Conservation (phyloP, 306 rosid species). For the Hippophae gyantsensis region DNA sequence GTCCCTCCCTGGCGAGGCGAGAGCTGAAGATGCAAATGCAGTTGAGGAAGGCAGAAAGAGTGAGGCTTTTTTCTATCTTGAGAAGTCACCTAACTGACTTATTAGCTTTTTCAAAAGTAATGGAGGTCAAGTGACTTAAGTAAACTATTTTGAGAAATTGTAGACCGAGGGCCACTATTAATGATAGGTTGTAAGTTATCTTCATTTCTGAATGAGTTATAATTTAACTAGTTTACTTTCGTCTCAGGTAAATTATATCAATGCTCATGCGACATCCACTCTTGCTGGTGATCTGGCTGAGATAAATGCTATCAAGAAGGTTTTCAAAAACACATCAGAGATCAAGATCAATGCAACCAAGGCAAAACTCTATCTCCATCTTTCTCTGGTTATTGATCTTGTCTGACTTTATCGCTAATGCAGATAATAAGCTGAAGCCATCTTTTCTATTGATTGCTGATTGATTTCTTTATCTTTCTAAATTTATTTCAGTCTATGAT, state of each 20-base stretch:
- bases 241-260: conserved; percentile 85
- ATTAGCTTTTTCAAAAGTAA: no score
- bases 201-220: background rate
- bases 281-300: conserved; percentile 94
- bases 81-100: no score
- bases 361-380: conserved; percentile 32
- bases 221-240: conserved; percentile 10
- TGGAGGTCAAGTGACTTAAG: no score
- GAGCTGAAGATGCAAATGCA: no score
- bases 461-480: conserved; percentile 10
- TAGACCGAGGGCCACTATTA: no score
- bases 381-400: conserved; percentile 7
- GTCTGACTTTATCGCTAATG: conserved; percentile 6
- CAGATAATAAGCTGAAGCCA: conserved; percentile 14
- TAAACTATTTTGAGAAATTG: no score
- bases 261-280: conserved; percentile 98
- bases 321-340: conserved; percentile 74
- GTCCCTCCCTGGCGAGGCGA: no score
- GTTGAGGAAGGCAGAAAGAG: no score
- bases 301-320: conserved; percentile 91
- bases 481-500: conserved; percentile 80
- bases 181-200: no score
- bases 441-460: conserved; percentile 15
- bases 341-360: conserved; percentile 96
- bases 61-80: no score